Base-by-base conservation (phyloP, 148 eudicot genomes). In the Diospyros lotus region DNA sequence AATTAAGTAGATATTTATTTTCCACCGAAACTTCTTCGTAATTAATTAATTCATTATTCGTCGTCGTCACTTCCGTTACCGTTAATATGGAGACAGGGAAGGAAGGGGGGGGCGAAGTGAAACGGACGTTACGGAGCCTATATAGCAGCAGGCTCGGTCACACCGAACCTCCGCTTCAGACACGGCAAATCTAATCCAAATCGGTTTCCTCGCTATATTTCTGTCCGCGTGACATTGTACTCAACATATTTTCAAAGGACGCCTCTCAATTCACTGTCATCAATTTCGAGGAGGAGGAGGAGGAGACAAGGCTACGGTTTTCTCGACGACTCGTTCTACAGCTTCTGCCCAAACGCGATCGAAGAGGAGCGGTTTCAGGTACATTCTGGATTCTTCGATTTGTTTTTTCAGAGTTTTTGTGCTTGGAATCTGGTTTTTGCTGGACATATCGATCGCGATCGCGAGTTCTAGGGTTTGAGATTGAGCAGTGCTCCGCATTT, bases 61-160 rank as follows among this genome's bases (percentile, higher is more conserved):
- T 28, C 28, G 28, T 28, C 0, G 28, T 28, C 28, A 28, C 28
- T 28, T 28, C 28, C 28, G 28, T 28, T 28, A 28, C 28, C 28
- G 28, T 28, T 28, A 28, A 28, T 0, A 28, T 28, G 28, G 28
- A 28, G 28, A 28, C 28, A 28, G 28, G 28, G 28, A 28, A 0
- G 28, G 28, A 0, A 0, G 28, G 28, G 28, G 28, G 28, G 28
- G 28, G 28, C 13, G 42, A 68, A 1, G 43, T 51, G 50, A 48
- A 67, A 28, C 43, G 58, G 58, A 68, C 71, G 58, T 68, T 68
- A 68, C 71, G 56, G 71, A 68, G 42, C 9, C 71, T 68, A 66
- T 12, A 9, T 39, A 39, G 3, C 28, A 53, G 58, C 28, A 53
- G 58, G 45, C 42, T 69, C 45, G 72, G 28, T 6, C 4, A 52